Conservation (phyloP, 441 rosid genomes). For the Populus hybrid region DNA sequence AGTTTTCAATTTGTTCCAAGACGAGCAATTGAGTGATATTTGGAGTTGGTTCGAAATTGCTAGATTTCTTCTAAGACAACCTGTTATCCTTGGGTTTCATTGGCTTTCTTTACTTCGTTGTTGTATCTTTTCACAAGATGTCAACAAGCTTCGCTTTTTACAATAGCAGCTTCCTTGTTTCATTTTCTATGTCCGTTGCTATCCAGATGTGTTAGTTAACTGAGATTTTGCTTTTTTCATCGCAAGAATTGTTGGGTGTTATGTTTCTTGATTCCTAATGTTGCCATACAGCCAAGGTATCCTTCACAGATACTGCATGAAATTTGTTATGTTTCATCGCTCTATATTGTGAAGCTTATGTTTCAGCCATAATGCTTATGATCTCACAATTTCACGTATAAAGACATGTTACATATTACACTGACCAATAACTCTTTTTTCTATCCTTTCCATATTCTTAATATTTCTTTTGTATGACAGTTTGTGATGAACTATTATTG, state of each 20-base stretch:
- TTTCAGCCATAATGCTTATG: background rate
- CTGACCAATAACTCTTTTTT: background rate
- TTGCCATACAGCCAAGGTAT: background rate
- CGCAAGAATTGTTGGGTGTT: background rate
- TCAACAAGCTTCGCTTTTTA: background rate
- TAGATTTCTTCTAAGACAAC: background rate
- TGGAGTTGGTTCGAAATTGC: background rate
- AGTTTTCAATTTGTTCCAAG: background rate
- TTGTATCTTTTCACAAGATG: background rate
- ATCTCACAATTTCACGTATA: background rate
- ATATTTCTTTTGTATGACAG: conserved; percentile 34
- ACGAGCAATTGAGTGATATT: background rate
- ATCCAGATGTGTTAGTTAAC: background rate
- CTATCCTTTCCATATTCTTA: background rate
- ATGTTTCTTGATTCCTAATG: background rate
- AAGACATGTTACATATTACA: background rate
- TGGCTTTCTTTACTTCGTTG: background rate
- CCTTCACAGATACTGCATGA: too few species aligned
- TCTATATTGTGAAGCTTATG: background rate
- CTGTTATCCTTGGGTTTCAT: background rate
- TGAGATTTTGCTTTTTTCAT: background rate
- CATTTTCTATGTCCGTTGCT: background rate
- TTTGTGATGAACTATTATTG: conserved; percentile 73
- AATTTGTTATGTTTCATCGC: too few species aligned
- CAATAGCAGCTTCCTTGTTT: background rate